Percentiles rank a stretch among this genome's conserved stretches.
Evolutionary conservation across 2,329 filamentous ascomycete genomes (phyloP).

Genomic region (Incumbomyces delicatus): DNA sequence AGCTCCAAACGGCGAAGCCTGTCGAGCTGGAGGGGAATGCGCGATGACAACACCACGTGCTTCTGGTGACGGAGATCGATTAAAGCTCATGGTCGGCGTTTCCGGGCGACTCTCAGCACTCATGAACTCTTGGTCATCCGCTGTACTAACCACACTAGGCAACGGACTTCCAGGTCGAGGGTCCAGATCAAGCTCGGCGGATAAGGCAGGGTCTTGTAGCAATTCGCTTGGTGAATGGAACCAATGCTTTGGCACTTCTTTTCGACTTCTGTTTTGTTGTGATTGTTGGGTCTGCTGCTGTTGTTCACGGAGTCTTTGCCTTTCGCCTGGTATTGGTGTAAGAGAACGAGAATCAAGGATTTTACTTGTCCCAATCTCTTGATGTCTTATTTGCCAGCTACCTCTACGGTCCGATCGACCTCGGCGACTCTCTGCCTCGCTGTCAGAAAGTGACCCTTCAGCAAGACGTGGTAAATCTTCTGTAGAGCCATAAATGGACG

Average conservation of each 20-base stretch:
- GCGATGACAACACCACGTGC: neutral
- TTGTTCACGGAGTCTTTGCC: constrained; percentile 25
- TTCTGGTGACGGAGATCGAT: neutral
- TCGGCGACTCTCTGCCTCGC: constrained; percentile 24
- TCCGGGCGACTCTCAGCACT: constrained; percentile 17
- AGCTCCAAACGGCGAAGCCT: neutral
- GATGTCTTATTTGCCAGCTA: constrained; percentile 14
- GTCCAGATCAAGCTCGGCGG: constrained; percentile 24
- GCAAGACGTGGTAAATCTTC: constrained; percentile 26
- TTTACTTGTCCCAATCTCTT: constrained; percentile 28
- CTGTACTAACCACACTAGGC: constrained; percentile 18
- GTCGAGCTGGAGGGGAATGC: neutral
- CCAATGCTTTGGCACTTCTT: constrained; percentile 35
- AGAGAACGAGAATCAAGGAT: constrained; percentile 54
- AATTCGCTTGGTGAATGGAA: constrained; percentile 40
- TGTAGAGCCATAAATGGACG: constrained; percentile 38
- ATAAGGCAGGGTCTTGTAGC: constrained; percentile 28
- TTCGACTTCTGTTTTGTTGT: constrained; percentile 11
- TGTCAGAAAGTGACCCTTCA: constrained; percentile 13
- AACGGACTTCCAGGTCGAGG: constrained; percentile 16
- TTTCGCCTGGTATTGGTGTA: constrained; percentile 56
- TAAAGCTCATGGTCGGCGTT: constrained; percentile 4
- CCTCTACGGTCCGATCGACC: constrained; percentile 20
- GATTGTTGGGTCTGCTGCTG: constrained; percentile 10
- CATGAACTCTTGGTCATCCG: constrained; percentile 18